Percentiles rank a stretch among this genome's conserved stretches.
These are phyloP conservation scores for Ophiostoma triangulosporum DNA, from an alignment of 2,329 filamentous ascomycete genomes.

Conservation along the genomic window DNA sequence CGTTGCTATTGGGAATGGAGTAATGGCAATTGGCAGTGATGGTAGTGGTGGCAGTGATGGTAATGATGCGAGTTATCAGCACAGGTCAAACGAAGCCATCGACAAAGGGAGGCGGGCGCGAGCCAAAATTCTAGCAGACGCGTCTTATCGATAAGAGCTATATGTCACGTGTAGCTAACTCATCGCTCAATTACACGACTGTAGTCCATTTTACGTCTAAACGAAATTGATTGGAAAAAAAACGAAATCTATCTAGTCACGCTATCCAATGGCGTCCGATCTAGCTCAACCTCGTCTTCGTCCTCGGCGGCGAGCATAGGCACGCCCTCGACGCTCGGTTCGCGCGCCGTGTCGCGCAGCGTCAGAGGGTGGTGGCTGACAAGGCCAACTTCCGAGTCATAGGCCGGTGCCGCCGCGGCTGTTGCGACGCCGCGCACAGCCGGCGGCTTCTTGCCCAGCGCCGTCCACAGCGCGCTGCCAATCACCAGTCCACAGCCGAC, in stretches of 20 bases:
- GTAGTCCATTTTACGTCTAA: too few relatives aligned
- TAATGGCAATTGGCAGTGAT: neutral
- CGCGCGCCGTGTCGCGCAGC: neutral
- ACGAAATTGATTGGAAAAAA: neutral
- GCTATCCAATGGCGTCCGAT: neutral
- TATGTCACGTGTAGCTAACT: constrained; percentile 2
- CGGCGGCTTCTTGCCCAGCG: constrained; percentile 13
- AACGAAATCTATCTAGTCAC: too few relatives aligned
- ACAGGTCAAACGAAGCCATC: constrained; percentile 1
- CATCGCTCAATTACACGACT: too few relatives aligned
- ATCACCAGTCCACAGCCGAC: constrained; percentile 39
- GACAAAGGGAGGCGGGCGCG: constrained; percentile 9
- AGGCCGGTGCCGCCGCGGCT: constrained; percentile 17
- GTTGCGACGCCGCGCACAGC: constrained; percentile 5
- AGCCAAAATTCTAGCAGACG: constrained; percentile 9
- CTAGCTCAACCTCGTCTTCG: constrained; percentile 10
- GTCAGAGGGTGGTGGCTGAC: neutral
- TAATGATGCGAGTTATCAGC: neutral
- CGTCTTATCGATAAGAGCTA: constrained; percentile 13
- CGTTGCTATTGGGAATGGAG: neutral
- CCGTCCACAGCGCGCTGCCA: constrained; percentile 37
- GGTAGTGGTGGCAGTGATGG: too few relatives aligned
- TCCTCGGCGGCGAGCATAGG: constrained; percentile 25
- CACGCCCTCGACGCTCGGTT: constrained; percentile 21
- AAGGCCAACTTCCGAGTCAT: constrained; percentile 23